Evolutionary conservation across 73 alveolate species (phyloP).

Genomic region (Uronychia setigera): DNA sequence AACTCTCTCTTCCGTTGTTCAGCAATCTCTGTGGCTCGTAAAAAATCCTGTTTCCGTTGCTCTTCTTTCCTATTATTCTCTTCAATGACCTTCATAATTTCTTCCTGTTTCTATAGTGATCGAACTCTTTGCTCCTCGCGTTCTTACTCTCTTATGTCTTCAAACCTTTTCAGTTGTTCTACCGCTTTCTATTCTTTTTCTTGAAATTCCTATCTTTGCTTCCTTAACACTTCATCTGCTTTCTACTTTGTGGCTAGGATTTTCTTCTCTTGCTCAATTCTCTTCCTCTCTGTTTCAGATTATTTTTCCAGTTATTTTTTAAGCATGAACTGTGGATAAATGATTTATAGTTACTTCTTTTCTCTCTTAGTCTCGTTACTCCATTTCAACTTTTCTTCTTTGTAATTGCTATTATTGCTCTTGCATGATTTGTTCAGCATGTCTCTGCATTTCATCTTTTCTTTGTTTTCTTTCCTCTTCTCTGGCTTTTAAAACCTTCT

Average conservation of each 20-base stretch:
- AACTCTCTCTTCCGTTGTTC: constrained; percentile 38
- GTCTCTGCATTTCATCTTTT: constrained; percentile 24
- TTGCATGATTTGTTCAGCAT: constrained; percentile 38
- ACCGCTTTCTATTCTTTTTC: constrained; percentile 20
- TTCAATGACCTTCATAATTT: constrained; percentile 52
- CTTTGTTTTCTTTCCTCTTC: constrained; percentile 57
- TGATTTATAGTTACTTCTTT: not conserved
- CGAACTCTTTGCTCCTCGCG: constrained; percentile 1
- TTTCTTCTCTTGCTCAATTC: constrained; percentile 24
- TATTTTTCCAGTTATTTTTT: constrained; percentile 27
- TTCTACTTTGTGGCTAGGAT: constrained; percentile 20
- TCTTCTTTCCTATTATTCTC: constrained; percentile 24
- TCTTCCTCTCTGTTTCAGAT: constrained; percentile 18
- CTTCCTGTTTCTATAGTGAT: constrained; percentile 5
- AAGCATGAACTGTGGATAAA: not conserved
- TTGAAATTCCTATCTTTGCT: constrained; percentile 15
- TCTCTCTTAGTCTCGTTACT: constrained; percentile 44
- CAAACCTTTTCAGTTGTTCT: constrained; percentile 18
- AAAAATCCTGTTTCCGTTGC: constrained; percentile 26
- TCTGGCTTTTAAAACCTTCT: not conserved
- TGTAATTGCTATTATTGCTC: constrained; percentile 31
- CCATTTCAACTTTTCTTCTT: constrained; percentile 28
- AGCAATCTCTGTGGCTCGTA: constrained; percentile 3
- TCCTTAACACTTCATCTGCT: constrained; percentile 23
- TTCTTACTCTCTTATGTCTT: constrained; percentile 30